Evolutionary conservation across 2,329 filamentous ascomycete species (phyloP).

Genomic region (Diaporthe nobilis): DNA sequence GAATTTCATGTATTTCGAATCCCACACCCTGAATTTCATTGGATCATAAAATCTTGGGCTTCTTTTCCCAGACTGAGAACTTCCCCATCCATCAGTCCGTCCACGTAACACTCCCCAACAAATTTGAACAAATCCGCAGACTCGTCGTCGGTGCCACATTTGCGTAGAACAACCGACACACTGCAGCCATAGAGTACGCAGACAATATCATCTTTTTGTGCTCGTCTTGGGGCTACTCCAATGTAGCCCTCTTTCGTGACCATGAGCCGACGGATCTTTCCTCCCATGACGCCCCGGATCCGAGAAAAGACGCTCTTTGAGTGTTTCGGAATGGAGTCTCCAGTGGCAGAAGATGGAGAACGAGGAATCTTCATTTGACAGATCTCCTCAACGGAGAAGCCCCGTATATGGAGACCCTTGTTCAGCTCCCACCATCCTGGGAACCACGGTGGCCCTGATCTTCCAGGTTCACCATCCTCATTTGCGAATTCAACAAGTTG

Average conservation of each 20-base stretch:
- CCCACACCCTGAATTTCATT: not conserved
- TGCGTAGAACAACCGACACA: conserved; percentile 22
- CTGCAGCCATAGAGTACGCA: conserved; percentile 35
- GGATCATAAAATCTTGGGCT: conserved; percentile 2
- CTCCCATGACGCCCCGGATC: conserved; percentile 26
- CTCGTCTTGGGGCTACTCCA: conserved; percentile 24
- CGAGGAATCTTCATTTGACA: not conserved
- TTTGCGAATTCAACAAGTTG: not conserved
- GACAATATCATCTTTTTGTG: conserved; percentile 32
- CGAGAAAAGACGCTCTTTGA: conserved; percentile 26
- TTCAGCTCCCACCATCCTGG: conserved; percentile 5
- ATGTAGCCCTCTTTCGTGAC: conserved; percentile 17
- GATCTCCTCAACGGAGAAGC: not conserved
- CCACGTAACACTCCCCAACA: conserved; percentile 36
- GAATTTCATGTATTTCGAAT: not conserved
- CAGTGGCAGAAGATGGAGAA: not conserved
- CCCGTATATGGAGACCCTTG: conserved; percentile 12
- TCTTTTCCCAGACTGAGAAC: conserved; percentile 5
- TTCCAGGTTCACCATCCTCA: not conserved
- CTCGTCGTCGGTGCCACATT: not conserved
- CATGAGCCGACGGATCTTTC: conserved; percentile 11
- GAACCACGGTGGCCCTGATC: conserved; percentile 13
- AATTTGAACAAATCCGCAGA: not conserved
- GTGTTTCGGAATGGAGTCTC: not conserved
- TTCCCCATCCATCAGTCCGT: conserved; percentile 35